Evolutionary conservation across 495 filamentous ascomycete species (phyloP), one percentile per base, ranked within the genome.

Genomic region (Arthonia radiata): DNA sequence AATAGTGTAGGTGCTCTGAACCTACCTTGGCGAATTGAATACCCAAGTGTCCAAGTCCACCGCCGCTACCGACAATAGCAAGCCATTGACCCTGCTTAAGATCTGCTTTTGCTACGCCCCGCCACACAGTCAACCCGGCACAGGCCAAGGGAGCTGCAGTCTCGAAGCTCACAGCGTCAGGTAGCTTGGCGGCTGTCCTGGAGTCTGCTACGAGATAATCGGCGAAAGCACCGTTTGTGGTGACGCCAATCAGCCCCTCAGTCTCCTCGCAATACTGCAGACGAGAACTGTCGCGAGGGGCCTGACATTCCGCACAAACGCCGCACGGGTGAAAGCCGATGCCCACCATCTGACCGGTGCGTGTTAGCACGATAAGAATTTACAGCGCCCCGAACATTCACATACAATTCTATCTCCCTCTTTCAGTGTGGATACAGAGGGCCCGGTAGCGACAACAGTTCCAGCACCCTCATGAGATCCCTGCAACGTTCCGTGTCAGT

Each of bases 381-480:
- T n/a, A n/a, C n/a, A n/a, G n/a, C n/a, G n/a, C n/a, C n/a, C n/a
- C n/a, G n/a, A n/a, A n/a, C n/a, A n/a, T n/a, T n/a, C n/a, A n/a
- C n/a, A n/a, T n/a, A n/a, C n/a, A n/a, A 59, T 51, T 17, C 56
- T 40, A 32, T 64, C 55, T 27, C 63, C 59, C 12, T 40, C 25
- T 17, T 44, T 33, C 32, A 66, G 62, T 11, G 44, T 41, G 5
- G 25, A 37, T 13, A 59, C 50, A 1, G 40, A 27, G 4, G 48
- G 40, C 13, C 64, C 65, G 17, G 56, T 28, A 1, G 48, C 46
- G 13, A 54, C 54, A 19, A 69, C 51, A 4, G 56, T 64, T 7
- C 66, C 64, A 9, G 55, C 38, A 12, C 60, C 63, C 43, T 70
- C 63, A 37, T 72, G 67, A 0, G 57, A 67, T 3, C n/a, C n/a